These are phyloP conservation scores for Ophiostoma australiae DNA, from an alignment of 2,329 filamentous ascomycete species.

Conservation along the genomic window DNA sequence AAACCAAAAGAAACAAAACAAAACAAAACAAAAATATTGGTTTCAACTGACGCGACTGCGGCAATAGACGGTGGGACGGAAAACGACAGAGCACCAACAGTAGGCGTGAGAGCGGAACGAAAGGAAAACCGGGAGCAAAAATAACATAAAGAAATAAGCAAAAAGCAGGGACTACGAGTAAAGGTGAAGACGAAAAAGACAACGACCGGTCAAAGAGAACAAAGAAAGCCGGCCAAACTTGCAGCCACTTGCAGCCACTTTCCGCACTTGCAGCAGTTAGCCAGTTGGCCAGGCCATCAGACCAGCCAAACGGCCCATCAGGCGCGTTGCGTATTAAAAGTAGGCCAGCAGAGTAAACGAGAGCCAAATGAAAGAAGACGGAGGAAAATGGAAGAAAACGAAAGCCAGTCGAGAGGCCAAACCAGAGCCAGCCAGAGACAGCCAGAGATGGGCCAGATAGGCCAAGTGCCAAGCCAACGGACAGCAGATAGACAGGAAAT, in stretches of 20 bases:
- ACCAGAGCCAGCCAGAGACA: not conserved
- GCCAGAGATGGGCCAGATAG: not conserved
- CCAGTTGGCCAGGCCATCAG: not conserved
- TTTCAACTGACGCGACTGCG: not conserved
- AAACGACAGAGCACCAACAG: too few relatives aligned
- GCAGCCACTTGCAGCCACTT: not conserved
- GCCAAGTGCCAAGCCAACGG: constrained; percentile 5
- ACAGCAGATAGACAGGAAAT: not conserved
- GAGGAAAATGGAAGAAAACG: not conserved
- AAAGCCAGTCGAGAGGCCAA: not conserved
- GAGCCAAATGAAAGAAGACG: too few relatives aligned
- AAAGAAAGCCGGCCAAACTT: constrained; percentile 6
- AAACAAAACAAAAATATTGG: too few relatives aligned
- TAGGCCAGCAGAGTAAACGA: too few relatives aligned
- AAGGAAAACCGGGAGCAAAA: not conserved
- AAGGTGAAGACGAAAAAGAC: not conserved
- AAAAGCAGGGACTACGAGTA: not conserved
- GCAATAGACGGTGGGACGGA: not conserved
- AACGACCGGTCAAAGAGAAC: constrained; percentile 12
- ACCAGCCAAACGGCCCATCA: not conserved
- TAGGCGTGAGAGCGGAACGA: not conserved
- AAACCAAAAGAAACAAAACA: not conserved
- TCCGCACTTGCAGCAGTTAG: not conserved
- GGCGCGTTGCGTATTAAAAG: not conserved
- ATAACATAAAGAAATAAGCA: not conserved